These are phyloP conservation scores for Zygotorulaspora florentina DNA, from an alignment of 805 yeast genomes.

Conservation along the genomic window DNA sequence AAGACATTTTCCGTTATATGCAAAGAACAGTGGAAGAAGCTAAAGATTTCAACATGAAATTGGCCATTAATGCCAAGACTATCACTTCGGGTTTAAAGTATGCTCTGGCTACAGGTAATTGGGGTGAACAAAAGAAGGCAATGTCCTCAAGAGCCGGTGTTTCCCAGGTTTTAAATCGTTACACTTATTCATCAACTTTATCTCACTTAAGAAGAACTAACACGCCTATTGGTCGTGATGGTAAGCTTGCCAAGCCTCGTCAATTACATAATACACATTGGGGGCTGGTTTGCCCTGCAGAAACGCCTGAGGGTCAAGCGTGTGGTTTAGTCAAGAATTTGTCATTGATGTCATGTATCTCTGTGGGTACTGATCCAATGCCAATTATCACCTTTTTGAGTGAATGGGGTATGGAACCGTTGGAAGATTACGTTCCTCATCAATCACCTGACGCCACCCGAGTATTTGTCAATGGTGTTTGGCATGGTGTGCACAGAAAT, in stretches of 20 bases:
- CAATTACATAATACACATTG: constrained; percentile 98
- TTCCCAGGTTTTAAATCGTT: constrained; percentile 95
- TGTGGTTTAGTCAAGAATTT: constrained; percentile 98
- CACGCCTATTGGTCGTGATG: constrained; percentile 99
- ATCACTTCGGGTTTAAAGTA: constrained; percentile 96
- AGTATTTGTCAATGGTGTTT: constrained; percentile 96
- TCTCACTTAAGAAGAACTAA: constrained; percentile 98
- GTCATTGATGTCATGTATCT: constrained; percentile 94
- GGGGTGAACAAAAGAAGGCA: constrained; percentile 99
- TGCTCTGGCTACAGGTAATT: constrained; percentile 98
- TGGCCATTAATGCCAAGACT: constrained; percentile 95
- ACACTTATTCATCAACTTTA: constrained; percentile 96
- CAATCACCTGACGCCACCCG: constrained; percentile 87
- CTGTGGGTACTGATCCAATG: constrained; percentile 96
- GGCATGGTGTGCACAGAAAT: constrained; percentile 98
- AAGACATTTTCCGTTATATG: constrained; percentile 96
- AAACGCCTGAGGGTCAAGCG: constrained; percentile 99
- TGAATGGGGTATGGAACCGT: constrained; percentile 99
- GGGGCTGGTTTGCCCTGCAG: constrained; percentile 99
- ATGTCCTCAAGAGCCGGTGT: constrained; percentile 99
- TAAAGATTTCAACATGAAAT: constrained; percentile 90
- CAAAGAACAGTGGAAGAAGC: constrained; percentile 98
- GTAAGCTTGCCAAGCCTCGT: constrained; percentile 97
- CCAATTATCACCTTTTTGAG: constrained; percentile 89
- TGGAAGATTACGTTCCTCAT: constrained; percentile 92